Percentiles rank a stretch among this genome's conserved stretches.
Evolutionary conservation across 1,139 yeast species (phyloP).

Genomic region (Nadsonia starkeyi-henricii): DNA sequence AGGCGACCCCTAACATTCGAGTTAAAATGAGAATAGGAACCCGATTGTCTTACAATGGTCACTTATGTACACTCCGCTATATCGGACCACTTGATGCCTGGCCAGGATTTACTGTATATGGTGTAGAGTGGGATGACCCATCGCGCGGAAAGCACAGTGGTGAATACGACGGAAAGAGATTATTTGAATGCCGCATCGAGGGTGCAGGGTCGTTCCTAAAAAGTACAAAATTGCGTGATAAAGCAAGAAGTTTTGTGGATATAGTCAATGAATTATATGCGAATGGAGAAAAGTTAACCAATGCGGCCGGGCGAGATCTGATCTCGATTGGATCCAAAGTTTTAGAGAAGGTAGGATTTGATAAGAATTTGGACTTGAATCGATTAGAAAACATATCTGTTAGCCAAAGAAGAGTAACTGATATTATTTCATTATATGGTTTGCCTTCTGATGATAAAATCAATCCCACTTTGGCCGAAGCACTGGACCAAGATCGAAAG

Average conservation of each 20-base stretch:
- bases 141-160: constrained; percentile 49
- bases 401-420: neutral
- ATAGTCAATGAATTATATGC: constrained; percentile 41
- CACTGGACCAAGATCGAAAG: no score
- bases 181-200: constrained; percentile 27
- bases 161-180: constrained; percentile 27
- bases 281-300: constrained; percentile 18
- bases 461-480: neutral
- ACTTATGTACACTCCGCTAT: constrained; percentile 49
- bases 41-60: constrained; percentile 34
- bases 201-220: constrained; percentile 60
- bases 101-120: constrained; percentile 46
- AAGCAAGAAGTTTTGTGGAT: constrained; percentile 27
- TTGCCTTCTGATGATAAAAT: neutral
- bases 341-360: constrained; percentile 55
- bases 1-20: no score
- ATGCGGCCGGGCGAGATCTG: constrained; percentile 11
- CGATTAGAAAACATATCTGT: neutral
- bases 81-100: constrained; percentile 50
- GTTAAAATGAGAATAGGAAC: constrained; percentile 22
- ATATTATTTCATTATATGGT: neutral
- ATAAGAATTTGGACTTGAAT: constrained; percentile 20
- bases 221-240: constrained; percentile 24
- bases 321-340: constrained; percentile 31
- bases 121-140: constrained; percentile 77